Base-by-base conservation (phyloP, 352 stramenopile genomes). In the Phytopythium oedochilum region DNA sequence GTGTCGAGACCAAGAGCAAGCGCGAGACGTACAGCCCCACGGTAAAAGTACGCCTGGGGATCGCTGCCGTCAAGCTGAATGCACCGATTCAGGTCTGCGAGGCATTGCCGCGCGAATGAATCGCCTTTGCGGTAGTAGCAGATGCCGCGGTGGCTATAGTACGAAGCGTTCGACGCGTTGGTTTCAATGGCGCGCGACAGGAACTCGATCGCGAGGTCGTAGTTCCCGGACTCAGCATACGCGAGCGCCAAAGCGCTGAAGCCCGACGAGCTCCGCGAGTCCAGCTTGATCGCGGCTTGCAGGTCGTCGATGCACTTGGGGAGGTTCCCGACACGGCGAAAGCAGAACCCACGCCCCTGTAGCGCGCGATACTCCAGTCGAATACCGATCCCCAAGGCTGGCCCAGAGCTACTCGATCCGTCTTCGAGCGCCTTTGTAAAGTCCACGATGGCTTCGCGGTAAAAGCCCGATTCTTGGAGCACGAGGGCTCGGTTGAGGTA, bases 401-500 rank as follows among this genome's bases (percentile, higher is more conserved):
- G 22, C 17, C 40, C 45, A 20, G 42, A 31, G 17, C 48, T 38
- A 12, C 57, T 67, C 2, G 74, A 80, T 46, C 69, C 74, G 28
- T 91, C 80, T 20, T 93, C 83, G n/a, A 93, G 73, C 10, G 81
- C 73, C 43, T 77, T 80, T 3, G 77, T 79, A 44, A 92, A 86
- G 50, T 92, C 83, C 43, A 88, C 57, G 40, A 86, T 81, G 2
- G 83, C 83, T 55, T 91, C 79, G 38, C 69, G 68, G 43, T 75
- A 90, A 52, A 88, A 89, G 0, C 70, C 69, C 4, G 68, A 60
- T 20, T 92, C 80, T 22, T 85, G 76, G 10, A 92, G 57, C 38
- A 92, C 78, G 23, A 85, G 75, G 10, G 78, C 83, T 4, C 83
- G 75, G n/a, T 81, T 92, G 39, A 90, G 85, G 53, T 84, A 90